These are phyloP conservation scores for Claviceps sp. DNA, from an alignment of 2,329 filamentous ascomycete genomes.

Conservation along the genomic window DNA sequence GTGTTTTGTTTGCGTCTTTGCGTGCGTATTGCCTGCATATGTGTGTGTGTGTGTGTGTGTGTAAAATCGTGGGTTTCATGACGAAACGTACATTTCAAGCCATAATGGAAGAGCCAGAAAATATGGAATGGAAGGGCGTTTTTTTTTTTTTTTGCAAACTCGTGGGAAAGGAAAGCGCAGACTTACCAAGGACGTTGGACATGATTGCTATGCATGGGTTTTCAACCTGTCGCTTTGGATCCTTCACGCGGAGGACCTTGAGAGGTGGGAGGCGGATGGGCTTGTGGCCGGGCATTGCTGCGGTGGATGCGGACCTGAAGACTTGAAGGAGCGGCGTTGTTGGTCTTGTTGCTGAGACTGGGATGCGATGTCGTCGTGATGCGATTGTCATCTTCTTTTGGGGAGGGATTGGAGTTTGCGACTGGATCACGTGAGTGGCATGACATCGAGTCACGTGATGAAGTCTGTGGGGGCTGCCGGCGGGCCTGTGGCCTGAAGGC, in stretches of 20 bases:
- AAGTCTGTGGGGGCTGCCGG: too few species aligned
- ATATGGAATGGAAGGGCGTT: too few species aligned
- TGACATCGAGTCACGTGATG: not conserved
- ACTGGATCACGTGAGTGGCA: not conserved
- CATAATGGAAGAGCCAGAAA: too few species aligned
- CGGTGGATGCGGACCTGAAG: not conserved
- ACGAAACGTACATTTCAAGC: too few species aligned
- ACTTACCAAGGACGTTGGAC: slow-evolving; percentile 41
- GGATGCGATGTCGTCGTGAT: not conserved
- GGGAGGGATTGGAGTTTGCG: too few species aligned
- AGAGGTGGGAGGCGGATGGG: slow-evolving; percentile 46
- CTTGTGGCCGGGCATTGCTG: slow-evolving; percentile 33
- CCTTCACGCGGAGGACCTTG: slow-evolving; percentile 38
- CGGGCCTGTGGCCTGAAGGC: too few species aligned
- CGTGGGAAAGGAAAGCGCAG: too few species aligned
- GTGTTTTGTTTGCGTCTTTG: not conserved
- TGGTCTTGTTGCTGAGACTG: not conserved
- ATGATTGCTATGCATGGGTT: slow-evolving; percentile 44
- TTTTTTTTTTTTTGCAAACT: too few species aligned
- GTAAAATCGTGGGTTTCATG: too few species aligned
- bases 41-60: too few species aligned
- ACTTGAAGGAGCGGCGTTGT: not conserved
- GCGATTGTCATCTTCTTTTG: too few species aligned
- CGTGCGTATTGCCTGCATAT: not conserved
- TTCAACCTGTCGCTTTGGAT: slow-evolving; percentile 33